Evolutionary conservation across 768 basidiomycete species (phyloP), one percentile per base, ranked within the genome.

Genomic region (Kwoniella botswanensis): DNA sequence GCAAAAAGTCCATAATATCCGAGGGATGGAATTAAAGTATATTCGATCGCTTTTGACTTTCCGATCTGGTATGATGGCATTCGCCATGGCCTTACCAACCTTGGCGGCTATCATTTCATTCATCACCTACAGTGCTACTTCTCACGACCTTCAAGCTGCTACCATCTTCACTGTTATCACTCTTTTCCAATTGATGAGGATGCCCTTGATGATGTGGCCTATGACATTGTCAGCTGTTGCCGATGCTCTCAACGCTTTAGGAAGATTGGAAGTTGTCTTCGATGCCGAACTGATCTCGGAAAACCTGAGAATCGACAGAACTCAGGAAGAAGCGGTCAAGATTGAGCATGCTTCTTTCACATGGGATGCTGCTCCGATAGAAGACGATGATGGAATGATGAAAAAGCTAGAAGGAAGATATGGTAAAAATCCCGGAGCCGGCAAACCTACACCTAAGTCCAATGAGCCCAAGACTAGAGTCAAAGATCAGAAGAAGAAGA

Each of bases 151-250:
- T 15, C 62, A 82, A 65, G 78, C 95, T 0, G 89, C 89, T 0
- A 86, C 88, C 44, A 87, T 96, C 70, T 97, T 97, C 83, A 86
- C 94, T 22, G 93, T 93, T 22, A 85, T 98, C 63, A 90, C 91
- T 0, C 86, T 94, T 4, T 98, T 96, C 87, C 91, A 90, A 73
- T 84, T 97, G 21, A 86, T 95, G 55, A 87, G 93, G 22, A 73
- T 94, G 67, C 93, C 94, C 0, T 86, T 94, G 43, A 91, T 92
- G 90, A 87, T 94, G 72, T 79, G 77, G 77, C 88, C 84, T 7
- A 78, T 84, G 79, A 77, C 81, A 2, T 65, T 93, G 65, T 90
- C 90, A 68, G 82, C 93, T n/a, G 90, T 91, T 72, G 89, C 92
- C 3, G 95, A 98, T 73, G 94, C 94, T 0, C 83, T 86, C 57